Evolutionary conservation across 1,284 basidiomycete species (phyloP), one percentile per base, ranked within the genome.

Genomic region (Taiwanofungus camphoratus): DNA sequence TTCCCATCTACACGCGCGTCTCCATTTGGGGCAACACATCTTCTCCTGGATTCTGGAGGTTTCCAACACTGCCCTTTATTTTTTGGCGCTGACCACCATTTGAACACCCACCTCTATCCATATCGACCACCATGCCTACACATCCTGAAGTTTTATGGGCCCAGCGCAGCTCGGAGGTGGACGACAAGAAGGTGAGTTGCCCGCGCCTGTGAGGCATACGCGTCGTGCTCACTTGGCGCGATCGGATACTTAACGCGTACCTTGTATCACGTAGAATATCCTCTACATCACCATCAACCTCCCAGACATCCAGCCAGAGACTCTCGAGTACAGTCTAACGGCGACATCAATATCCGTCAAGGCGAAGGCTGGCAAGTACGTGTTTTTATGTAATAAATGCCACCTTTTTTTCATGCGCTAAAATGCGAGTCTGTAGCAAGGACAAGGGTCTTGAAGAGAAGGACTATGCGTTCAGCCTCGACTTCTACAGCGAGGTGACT

Each of bases 101-200:
- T 39, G 38, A 39, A 50, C 46, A 41, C 44, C 36, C 48, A 30
- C 23, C 45, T n/a, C 43, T 38, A 41, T 26, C 31, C 8, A 45
- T 38, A n/a, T 5, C 45, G 52, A 50, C 44, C 45, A 58, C 52
- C 43, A 71, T 79, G 66, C 56, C 71, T 8, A 58, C 64, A 49
- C 88, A 92, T 66, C 91, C 92, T 34, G 90, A 95, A 68, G 71
- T 94, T 42, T 73, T 90, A 3, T 96, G 92, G 89, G 92, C 92
- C 39, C 91, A 96, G 66, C 79, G 92, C 54, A 89, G 83, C 68
- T 87, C 81, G 21, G 73, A 67, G 18, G 55, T 68, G 7, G 77
- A 74, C 18, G 71, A 80, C 36, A 75, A 75, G 45, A 92, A 92
- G 74, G 92, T 89, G 27, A 41, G 49, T 49, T 34, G 6, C 50